Percentiles rank a stretch among this genome's conserved stretches.
Evolutionary conservation across 2,329 filamentous ascomycete species (phyloP).

Genomic region (Colletotrichum euphorbiae): DNA sequence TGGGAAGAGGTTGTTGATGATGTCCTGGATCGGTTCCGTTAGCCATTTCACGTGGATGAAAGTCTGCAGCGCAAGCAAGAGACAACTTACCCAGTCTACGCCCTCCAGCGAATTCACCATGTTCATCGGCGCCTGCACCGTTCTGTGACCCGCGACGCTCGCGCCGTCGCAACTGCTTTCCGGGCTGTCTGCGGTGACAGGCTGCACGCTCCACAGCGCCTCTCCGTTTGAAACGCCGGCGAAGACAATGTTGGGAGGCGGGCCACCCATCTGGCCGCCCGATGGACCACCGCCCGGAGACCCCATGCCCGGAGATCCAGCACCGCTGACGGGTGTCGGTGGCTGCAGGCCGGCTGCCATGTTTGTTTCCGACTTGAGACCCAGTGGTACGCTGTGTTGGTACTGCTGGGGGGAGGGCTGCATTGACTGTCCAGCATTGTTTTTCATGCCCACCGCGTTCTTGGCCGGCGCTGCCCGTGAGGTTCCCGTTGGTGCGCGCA

Average conservation of each 20-base stretch:
- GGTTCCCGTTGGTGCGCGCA: conserved; percentile 63
- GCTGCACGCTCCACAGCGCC: conserved; percentile 57
- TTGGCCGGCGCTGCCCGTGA: conserved; percentile 51
- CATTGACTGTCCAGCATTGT: conserved; percentile 42
- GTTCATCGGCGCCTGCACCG: conserved; percentile 33
- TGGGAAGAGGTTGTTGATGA: conserved; percentile 52
- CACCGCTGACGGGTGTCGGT: conserved; percentile 27
- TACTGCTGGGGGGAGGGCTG: conserved; percentile 36
- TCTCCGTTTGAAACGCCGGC: conserved; percentile 62
- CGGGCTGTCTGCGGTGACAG: conserved; percentile 54
- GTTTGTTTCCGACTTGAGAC: conserved; percentile 38
- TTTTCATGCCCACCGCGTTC: conserved; percentile 47
- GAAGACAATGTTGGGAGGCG: conserved; percentile 53
- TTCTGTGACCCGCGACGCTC: conserved; percentile 44
- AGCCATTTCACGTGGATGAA: background rate
- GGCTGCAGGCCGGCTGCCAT: conserved; percentile 21
- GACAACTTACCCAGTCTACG: conserved; percentile 72
- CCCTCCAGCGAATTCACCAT: conserved; percentile 54
- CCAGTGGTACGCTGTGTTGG: conserved; percentile 26
- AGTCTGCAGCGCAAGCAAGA: background rate
- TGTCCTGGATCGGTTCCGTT: conserved; percentile 45
- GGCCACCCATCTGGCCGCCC: conserved; percentile 31
- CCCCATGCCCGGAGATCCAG: conserved; percentile 25
- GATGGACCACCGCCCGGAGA: conserved; percentile 31
- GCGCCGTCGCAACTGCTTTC: conserved; percentile 57